Base-by-base conservation (phyloP, 768 basidiomycete genomes). In the Atractiella rhizophila region DNA sequence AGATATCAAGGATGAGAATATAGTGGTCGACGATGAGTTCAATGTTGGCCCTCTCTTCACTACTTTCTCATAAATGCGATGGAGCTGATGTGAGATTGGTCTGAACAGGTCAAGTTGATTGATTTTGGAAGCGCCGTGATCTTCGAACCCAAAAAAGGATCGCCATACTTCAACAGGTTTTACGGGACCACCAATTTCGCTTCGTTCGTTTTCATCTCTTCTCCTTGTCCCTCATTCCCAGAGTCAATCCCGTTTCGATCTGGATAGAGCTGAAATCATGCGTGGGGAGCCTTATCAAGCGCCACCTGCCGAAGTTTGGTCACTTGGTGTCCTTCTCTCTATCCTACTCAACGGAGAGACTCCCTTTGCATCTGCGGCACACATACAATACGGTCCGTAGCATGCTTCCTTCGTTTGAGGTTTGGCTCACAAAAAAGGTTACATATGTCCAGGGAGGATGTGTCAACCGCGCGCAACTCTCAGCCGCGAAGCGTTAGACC, bases 51-150 rank as follows among this genome's bases (percentile, higher is more conserved):
- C 28, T 38, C n/a, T 28, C 20, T 23, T 16, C 25, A 7, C 33
- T 4, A 10, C 9, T n/a, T 24, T 31, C n/a, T 21, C 16, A 8
- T 0, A 12, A 20, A 28, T 7, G 20, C 35, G 45, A 28, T 20
- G 9, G 25, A 41, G 27, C 30, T 35, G n/a, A 49, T 35, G 38
- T 45, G 9, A 35, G 31, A 28, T 43, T 46, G 28, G n/a, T n/a
- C n/a, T n/a, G n/a, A n/a, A n/a, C 56, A 81, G 74, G 76, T 88
- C 53, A 94, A 94, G 57, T 66, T 94, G 37, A 85, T 94, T 53
- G 86, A 94, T 61, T 94, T 94, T 57, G 86, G 86, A 35, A 80
- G 77, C 49, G 81, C 83, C 21, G 74, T 75, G 21, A 66, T 76
- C 44, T 69, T 69, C 37, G 70, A 83, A 55, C 70, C 72, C 5